Evolutionary conservation across 2,329 filamentous ascomycete species (phyloP).

Genomic region (Penicillium sumatraense): DNA sequence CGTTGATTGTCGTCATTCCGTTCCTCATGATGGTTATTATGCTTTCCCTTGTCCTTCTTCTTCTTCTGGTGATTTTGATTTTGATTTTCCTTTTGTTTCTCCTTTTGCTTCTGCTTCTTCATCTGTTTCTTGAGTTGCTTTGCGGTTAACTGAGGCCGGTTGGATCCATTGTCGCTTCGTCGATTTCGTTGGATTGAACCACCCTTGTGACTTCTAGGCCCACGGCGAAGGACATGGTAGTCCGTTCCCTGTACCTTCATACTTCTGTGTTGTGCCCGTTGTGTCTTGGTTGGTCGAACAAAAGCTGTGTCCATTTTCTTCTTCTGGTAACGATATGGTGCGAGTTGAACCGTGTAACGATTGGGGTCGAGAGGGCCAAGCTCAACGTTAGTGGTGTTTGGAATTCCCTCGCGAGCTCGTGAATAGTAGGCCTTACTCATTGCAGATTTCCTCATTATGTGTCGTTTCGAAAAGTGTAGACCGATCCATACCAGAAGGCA

Average conservation of each 20-base stretch:
- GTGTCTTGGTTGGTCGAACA: neutral
- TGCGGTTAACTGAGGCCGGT: neutral
- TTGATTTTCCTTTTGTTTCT: neutral
- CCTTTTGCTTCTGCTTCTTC: neutral
- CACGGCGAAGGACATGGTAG: neutral
- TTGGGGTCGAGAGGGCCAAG: neutral
- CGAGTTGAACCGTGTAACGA: neutral
- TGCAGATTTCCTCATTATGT: neutral
- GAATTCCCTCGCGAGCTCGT: neutral
- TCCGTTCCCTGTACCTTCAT: neutral
- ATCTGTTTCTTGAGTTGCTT: neutral
- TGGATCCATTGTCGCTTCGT: neutral
- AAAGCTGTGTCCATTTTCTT: neutral
- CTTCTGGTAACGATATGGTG: neutral
- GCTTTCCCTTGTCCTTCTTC: neutral
- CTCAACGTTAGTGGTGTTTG: neutral
- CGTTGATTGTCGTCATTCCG: neutral
- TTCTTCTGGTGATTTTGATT: neutral
- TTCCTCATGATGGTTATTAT: neutral
- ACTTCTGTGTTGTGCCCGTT: neutral
- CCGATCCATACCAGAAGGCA: neutral
- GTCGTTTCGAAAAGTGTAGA: neutral
- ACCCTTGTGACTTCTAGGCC: neutral
- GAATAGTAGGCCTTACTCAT: neutral
- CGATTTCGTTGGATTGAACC: neutral